Percentiles rank a stretch among this genome's conserved stretches.
These are phyloP conservation scores for Coemansia sp. DNA, from an alignment of 192 early-diverging fungal species.

Conservation along the genomic window DNA sequence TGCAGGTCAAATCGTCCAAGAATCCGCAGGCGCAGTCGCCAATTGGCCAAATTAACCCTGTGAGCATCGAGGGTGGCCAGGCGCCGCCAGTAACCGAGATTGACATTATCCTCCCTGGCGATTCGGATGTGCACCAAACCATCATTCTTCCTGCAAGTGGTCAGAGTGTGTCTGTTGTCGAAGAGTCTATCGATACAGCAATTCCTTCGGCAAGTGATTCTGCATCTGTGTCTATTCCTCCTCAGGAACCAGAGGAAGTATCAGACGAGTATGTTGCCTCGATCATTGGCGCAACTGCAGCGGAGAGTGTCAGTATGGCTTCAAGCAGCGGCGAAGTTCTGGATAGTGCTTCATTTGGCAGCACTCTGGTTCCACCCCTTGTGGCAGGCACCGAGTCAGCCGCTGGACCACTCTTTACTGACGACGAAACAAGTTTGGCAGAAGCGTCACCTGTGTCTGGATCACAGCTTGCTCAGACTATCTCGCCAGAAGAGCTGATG, in stretches of 20 bases:
- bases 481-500: slow-evolving; percentile 2
- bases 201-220: neutral
- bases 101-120: slow-evolving; percentile 52
- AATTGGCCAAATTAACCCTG: slow-evolving; percentile 24
- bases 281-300: neutral
- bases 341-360: neutral
- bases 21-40: slow-evolving; percentile 19
- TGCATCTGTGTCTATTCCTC: slow-evolving; percentile 5
- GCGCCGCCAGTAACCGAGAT: slow-evolving; percentile 44
- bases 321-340: neutral
- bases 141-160: slow-evolving; percentile 28
- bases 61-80: slow-evolving; percentile 51
- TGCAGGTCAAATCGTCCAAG: slow-evolving; percentile 50
- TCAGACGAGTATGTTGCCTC: slow-evolving; percentile 1
- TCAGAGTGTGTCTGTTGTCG: neutral
- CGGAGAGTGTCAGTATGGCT: neutral
- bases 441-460: neutral
- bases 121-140: slow-evolving; percentile 40
- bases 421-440: neutral
- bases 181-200: slow-evolving; percentile 2
- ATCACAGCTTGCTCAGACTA: slow-evolving; percentile 14
- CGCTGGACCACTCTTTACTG: slow-evolving; percentile 8
- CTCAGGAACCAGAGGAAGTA: slow-evolving; percentile 8
- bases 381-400: slow-evolving; percentile 12
- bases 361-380: slow-evolving; percentile 1